A percentile compares a stretch with the other conserved stretches of the same genome.
Evolutionary conservation across 2,329 filamentous ascomycete genomes (phyloP).

Genomic region (Microdochium trichocladiopsis): DNA sequence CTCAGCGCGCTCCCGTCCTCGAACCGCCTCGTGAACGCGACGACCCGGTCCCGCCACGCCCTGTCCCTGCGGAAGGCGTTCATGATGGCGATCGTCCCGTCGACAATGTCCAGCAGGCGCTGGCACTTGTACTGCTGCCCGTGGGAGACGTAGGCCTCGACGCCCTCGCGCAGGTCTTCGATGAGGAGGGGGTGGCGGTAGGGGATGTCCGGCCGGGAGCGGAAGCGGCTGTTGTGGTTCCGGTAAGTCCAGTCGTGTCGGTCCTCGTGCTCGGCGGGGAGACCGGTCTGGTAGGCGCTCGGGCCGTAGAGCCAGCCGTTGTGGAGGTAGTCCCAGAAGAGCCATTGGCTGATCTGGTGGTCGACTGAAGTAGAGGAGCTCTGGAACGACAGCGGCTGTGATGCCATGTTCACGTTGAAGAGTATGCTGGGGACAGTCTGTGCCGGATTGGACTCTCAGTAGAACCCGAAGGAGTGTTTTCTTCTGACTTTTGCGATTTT

Average conservation of each 20-base stretch:
- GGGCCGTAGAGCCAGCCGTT: neutral
- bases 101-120: neutral
- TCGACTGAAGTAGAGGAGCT: no score
- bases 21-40: neutral
- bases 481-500: no score
- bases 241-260: neutral
- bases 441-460: no score
- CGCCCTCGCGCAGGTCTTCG: neutral
- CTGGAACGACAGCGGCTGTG: no score
- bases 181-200: neutral
- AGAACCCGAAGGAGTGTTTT: no score
- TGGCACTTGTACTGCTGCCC: neutral
- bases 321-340: neutral
- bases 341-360: no score
- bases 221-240: neutral
- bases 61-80: neutral
- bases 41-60: neutral
- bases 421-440: no score
- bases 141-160: neutral
- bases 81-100: neutral
- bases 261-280: neutral
- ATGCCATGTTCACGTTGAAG: no score
- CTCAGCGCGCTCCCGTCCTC: neutral
- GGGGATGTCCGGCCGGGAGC: neutral
- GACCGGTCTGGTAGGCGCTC: neutral